These are phyloP conservation scores for Stylosanthes scabra DNA, from an alignment of 331 rosid genomes.

Conservation along the genomic window DNA sequence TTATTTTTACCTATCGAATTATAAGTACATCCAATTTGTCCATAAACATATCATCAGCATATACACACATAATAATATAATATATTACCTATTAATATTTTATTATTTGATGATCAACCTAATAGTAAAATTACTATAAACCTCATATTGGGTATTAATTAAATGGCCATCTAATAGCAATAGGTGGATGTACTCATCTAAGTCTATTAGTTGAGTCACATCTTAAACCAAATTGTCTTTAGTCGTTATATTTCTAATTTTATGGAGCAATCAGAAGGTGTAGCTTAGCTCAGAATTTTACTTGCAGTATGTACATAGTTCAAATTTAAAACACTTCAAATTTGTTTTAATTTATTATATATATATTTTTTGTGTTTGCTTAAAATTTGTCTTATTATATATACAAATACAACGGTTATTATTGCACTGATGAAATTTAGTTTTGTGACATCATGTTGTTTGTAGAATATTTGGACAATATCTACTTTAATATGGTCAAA, in stretches of 20 bases:
- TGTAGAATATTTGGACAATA: no score
- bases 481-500: no score
- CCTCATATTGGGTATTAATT: slow-evolving; percentile 30
- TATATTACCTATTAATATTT: no score
- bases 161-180: slow-evolving; percentile 44
- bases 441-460: no score
- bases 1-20: slow-evolving; percentile 47
- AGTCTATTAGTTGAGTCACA: slow-evolving; percentile 28
- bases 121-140: slow-evolving; percentile 30
- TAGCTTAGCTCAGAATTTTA: background rate
- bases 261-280: background rate
- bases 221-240: slow-evolving; percentile 18
- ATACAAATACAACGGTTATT: no score
- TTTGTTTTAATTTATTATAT: no score
- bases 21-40: slow-evolving; percentile 41
- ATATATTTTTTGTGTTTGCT: no score
- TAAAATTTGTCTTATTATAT: no score
- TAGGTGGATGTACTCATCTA: slow-evolving; percentile 50
- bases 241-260: background rate
- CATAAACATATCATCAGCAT: slow-evolving; percentile 47
- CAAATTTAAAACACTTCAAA: background rate
- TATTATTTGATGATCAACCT: slow-evolving; percentile 38
- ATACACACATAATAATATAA: no score
- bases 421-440: no score
- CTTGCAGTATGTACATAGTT: background rate